Evolutionary conservation across 1,284 basidiomycete genomes (phyloP).

Genomic region (Austroboletus niveus): DNA sequence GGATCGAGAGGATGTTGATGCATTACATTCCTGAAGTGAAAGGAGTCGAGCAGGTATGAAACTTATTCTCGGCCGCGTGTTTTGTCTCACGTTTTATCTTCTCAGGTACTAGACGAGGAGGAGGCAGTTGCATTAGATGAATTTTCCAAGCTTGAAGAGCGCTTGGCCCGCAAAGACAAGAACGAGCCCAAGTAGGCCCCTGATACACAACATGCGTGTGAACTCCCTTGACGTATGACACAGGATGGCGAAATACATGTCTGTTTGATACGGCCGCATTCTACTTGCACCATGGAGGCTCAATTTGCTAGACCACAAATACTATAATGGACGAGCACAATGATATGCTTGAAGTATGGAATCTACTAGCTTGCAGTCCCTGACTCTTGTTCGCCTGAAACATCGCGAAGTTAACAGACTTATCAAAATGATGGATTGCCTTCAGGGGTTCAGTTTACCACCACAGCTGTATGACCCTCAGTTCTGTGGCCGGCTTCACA

Average conservation of each 20-base stretch:
- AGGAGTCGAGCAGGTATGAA: slow-evolving; percentile 87
- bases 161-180: slow-evolving; percentile 50
- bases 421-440: too few species aligned
- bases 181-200: slow-evolving; percentile 30
- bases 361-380: too few species aligned
- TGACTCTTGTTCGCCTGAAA: too few species aligned
- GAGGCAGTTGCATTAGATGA: slow-evolving; percentile 87
- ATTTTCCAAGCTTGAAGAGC: slow-evolving; percentile 89
- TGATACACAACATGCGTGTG: slow-evolving; percentile 18
- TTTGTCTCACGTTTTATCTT: slow-evolving; percentile 9
- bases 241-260: slow-evolving; percentile 79
- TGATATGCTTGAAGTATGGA: too few species aligned
- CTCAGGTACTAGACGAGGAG: slow-evolving; percentile 85
- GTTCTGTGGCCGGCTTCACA: too few species aligned
- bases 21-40: slow-evolving; percentile 99
- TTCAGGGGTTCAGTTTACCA: too few species aligned
- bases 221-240: slow-evolving; percentile 10
- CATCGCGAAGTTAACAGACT: too few species aligned
- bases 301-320: neutral
- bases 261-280: slow-evolving; percentile 35
- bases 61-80: neutral
- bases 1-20: slow-evolving; percentile 98
- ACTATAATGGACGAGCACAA: neutral
- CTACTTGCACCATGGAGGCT: neutral
- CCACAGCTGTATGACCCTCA: too few species aligned